Evolutionary conservation across 1,284 basidiomycete species (phyloP), one percentile per base, ranked within the genome.

Genomic region (Sparassis latifolia): DNA sequence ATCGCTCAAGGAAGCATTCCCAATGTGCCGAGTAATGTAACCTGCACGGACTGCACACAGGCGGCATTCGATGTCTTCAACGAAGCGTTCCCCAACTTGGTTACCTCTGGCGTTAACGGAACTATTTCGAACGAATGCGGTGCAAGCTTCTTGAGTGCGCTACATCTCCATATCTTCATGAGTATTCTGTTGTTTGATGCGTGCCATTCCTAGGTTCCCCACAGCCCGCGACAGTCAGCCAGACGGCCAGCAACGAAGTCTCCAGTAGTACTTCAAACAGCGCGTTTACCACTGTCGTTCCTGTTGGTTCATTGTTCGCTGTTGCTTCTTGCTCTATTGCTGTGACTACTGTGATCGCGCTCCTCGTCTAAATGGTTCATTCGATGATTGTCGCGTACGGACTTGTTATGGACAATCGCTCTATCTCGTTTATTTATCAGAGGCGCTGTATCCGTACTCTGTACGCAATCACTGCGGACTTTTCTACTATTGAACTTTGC

Each of bases 31-130:
- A 52, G 62, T 37, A 79, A 76, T 56, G 65, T 77, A 32, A 70
- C 70, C 33, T 84, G 80, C 70, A 71, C 78, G 33, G 67, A 77
- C 64, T 84, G 82, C 63, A 61, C 69, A 53, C 79, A 83, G 67
- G 71, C 67, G 42, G 67, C 71, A 3, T 80, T 74, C 67, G 77
- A 75, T 60, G 63, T 78, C 53, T 52, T 79, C 47, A 67, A 66
- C 49, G 47, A 58, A 27, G 64, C 70, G 33, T 61, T 72, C 50
- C 76, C 78, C 10, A 58, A 54, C 42, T 37, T 74, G 10, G 53
- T 65, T 47, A 54, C 50, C 44, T 51, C 62, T 39, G 57, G 66
- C 55, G 54, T 62, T 5, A 60, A 63, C 12, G 56, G 68, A 28
- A 63, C 62, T 10, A 53, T 79, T 10, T 62, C 71, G 46, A 53